Conservation (phyloP, 1,284 basidiomycete species). For the Naganishia albida region DNA sequence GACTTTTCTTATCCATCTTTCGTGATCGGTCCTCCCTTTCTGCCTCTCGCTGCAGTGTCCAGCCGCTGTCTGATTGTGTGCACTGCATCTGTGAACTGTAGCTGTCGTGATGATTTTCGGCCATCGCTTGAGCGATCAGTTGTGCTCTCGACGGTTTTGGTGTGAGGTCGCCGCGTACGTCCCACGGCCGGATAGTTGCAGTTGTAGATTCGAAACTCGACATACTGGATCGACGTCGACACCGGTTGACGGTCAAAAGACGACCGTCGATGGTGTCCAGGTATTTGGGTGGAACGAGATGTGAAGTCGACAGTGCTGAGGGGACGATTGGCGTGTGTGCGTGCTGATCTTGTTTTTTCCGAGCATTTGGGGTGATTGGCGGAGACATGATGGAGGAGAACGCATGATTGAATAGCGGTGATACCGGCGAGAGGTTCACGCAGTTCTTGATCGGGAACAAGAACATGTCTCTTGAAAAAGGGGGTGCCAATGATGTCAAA, state of each 20-base stretch:
- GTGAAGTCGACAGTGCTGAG: constrained; percentile 18
- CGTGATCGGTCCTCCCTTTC: not conserved
- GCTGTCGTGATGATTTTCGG: not conserved
- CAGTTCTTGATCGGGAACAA: constrained; percentile 26
- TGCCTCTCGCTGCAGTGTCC: not conserved
- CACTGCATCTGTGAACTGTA: not conserved
- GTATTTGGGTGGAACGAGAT: not conserved
- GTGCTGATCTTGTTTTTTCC: not conserved
- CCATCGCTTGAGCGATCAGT: not conserved
- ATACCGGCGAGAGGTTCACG: constrained; percentile 12
- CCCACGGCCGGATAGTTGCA: constrained; percentile 31
- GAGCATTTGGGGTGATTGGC: constrained; percentile 12
- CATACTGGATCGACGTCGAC: constrained; percentile 29
- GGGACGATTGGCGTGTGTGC: not conserved
- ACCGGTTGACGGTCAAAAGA: constrained; percentile 15
- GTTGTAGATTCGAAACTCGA: constrained; percentile 31
- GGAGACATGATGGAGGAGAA: constrained; percentile 18
- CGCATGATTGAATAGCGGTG: constrained; percentile 11
- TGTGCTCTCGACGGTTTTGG: constrained; percentile 31
- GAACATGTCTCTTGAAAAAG: constrained; percentile 34
- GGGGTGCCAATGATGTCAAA: constrained; percentile 29
- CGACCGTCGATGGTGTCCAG: constrained; percentile 9
- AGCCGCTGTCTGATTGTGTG: not conserved
- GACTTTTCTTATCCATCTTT: constrained; percentile 22
- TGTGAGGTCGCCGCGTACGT: constrained; percentile 24